A percentile compares a stretch with the other conserved stretches of the same genome.
Conservation (phyloP, 1,284 basidiomycete species). For the Amylostereum areolatum region DNA sequence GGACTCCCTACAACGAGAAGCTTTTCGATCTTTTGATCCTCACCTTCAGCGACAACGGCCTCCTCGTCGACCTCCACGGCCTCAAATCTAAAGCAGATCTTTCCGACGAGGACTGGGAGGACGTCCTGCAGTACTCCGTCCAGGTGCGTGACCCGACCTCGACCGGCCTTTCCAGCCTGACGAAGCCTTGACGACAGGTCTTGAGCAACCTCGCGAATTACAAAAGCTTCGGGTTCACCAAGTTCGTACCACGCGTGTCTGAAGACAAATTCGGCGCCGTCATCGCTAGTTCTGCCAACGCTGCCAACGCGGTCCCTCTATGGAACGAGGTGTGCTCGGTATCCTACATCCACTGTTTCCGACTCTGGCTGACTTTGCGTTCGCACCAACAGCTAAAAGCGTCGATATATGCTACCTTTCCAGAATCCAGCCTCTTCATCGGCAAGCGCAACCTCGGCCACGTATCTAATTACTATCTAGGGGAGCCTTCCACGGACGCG, state of each 20-base stretch:
- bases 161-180: not conserved
- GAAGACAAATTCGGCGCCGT: slow-evolving; percentile 57
- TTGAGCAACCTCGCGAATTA: slow-evolving; percentile 76
- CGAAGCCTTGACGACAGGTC: slow-evolving; percentile 35
- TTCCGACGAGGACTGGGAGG: slow-evolving; percentile 56
- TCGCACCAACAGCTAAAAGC: slow-evolving; percentile 47
- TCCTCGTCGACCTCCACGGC: slow-evolving; percentile 48
- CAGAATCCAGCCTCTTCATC: slow-evolving; percentile 64
- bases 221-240: slow-evolving; percentile 77
- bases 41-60: slow-evolving; percentile 56
- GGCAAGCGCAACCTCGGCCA: slow-evolving; percentile 76
- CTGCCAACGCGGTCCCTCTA: slow-evolving; percentile 44
- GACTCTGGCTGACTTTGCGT: not conserved
- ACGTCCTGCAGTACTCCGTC: slow-evolving; percentile 62
- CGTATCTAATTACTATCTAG: slow-evolving; percentile 78
- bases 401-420: slow-evolving; percentile 62
- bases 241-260: slow-evolving; percentile 70
- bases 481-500: slow-evolving; percentile 60
- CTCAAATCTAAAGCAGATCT: slow-evolving; percentile 52
- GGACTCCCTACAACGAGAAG: slow-evolving; percentile 56
- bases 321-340: slow-evolving; percentile 49
- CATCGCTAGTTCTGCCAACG: slow-evolving; percentile 53
- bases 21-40: slow-evolving; percentile 68
- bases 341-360: not conserved
- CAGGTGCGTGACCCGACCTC: slow-evolving; percentile 42